Evolutionary conservation across 768 basidiomycete genomes (phyloP), one percentile per base, ranked within the genome.

Genomic region (Tulasnella sp.): DNA sequence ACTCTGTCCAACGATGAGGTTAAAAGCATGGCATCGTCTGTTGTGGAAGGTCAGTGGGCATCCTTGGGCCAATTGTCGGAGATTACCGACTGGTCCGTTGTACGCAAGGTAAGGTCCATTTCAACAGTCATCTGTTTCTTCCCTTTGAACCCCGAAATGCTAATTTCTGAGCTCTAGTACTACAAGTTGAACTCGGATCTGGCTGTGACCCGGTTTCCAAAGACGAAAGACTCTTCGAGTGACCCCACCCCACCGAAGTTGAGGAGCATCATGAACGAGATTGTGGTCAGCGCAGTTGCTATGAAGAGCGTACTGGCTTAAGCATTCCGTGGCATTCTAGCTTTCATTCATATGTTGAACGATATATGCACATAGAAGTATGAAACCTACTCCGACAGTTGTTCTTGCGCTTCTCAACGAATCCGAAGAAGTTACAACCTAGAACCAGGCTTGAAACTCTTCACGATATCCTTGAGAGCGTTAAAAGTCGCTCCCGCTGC

Each of bases 201-300:
- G 0, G 82, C 80, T 2, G 77, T 83, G 32, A 5, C 47, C 9
- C 67, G 29, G 29, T 63, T 70, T 39, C 47, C 52, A 7, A 62
- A 63, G 39, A 39, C 26, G 62, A 63, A 73, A 22, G 29, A 12
- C 37, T 17, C 65, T 39, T 36, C 22, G 40, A 16, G 64, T 35
- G 12, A 41, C 14, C 44, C 34, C 19, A 40, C 16, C 79, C 79
- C 29, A 77, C 78, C 0, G 78, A 78, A 35, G 81, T 79, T 12
- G 76, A 84, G 62, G 72, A 72, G 6, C 75, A 62, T 47, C 80
- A 80, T 92, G 12, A 86, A 91, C 76, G 84, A 87, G 72, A 86
- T 94, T 37, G 90, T 91, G 7, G 81, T 86, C n/a, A 92, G 90
- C 74, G 83, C 87, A 9, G 90, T 93, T 5, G 92, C 92, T 62